Evolutionary conservation across 805 yeast genomes (phyloP), one percentile per base, ranked within the genome.

Genomic region (Candida sithepensis): DNA sequence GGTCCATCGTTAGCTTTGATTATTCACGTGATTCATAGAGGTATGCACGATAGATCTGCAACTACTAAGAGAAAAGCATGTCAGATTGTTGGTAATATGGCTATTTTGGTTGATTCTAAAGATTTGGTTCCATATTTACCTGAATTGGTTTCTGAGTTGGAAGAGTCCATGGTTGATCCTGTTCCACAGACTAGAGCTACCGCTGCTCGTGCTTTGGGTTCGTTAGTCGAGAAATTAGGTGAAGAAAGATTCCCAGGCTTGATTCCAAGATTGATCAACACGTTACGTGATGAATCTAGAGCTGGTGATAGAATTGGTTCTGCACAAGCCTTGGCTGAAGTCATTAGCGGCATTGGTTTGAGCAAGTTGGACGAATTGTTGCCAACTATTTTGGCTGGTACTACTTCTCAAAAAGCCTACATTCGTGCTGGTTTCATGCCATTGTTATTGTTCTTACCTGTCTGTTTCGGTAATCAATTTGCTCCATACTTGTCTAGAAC

Each of bases 61-160:
- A 75, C 82, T 39, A 88, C 94, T 4, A 94, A 92, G 72, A 81
- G 87, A 65, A 89, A 89, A 66, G 92, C 98, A 0, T 91, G 98
- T 67, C 97, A 94, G 68, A 92, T 94, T 73, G 97, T 94, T 26
- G 99, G 99, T 53, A 94, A 94, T 63, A 94, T 94, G 98, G 90
- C 98, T 2, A 89, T 94, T 64, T 74, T 94, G 59, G 97, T 96
- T 16, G 98, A 92, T 59, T 75, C 88, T 16, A 81, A 78, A 56
- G 99, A 94, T 65, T 74, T 94, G 50, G 68, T 81, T 44, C 97
- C 97, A 22, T 94, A 94, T 68, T 72, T 94, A 59, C 78, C 82
- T 20, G 79, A 82, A 39, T 74, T 94, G 56, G 84, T 92, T 39
- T 75, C 81, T 10, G 97, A 90, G 57, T 78, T 94, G 50, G 96